Conservation (phyloP, 495 filamentous ascomycete genomes). For the Hyaloscypha hepaticicola region DNA sequence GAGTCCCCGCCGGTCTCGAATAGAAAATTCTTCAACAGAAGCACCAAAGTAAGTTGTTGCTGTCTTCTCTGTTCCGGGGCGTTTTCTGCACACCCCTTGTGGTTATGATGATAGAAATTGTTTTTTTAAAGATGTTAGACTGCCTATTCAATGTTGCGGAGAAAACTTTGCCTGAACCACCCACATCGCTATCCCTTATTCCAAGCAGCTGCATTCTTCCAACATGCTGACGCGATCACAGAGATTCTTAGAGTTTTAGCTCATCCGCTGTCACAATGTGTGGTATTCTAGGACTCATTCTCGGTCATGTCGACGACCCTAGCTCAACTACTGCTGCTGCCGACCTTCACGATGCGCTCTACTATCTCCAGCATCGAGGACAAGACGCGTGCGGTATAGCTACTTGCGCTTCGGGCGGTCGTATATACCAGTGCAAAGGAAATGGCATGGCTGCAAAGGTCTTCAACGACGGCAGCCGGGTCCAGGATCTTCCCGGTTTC, state of each 20-base stretch:
- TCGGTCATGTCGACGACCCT: slow-evolving; percentile 57
- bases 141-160: slow-evolving; percentile 36
- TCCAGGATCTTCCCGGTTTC: slow-evolving; percentile 77
- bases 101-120: slow-evolving; percentile 35
- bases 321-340: slow-evolving; percentile 62
- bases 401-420: slow-evolving; percentile 73
- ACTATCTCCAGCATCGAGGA: slow-evolving; percentile 81
- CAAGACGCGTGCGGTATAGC: slow-evolving; percentile 92
- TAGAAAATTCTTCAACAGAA: not conserved
- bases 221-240: slow-evolving; percentile 12
- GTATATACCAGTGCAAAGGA: slow-evolving; percentile 87
- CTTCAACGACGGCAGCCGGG: slow-evolving; percentile 74
- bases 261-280: slow-evolving; percentile 61
- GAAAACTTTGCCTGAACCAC: slow-evolving; percentile 29
- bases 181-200: not conserved
- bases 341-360: slow-evolving; percentile 86
- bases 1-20: not conserved
- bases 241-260: not conserved
- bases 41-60: not conserved
- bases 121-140: slow-evolving; percentile 46
- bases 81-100: not conserved
- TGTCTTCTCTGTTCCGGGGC: not conserved
- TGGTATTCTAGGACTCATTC: slow-evolving; percentile 80
- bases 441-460: slow-evolving; percentile 90
- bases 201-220: not conserved